Evolutionary conservation across 2,329 filamentous ascomycete species (phyloP), one percentile per base, ranked within the genome.

Genomic region (Talaromyces sp.): DNA sequence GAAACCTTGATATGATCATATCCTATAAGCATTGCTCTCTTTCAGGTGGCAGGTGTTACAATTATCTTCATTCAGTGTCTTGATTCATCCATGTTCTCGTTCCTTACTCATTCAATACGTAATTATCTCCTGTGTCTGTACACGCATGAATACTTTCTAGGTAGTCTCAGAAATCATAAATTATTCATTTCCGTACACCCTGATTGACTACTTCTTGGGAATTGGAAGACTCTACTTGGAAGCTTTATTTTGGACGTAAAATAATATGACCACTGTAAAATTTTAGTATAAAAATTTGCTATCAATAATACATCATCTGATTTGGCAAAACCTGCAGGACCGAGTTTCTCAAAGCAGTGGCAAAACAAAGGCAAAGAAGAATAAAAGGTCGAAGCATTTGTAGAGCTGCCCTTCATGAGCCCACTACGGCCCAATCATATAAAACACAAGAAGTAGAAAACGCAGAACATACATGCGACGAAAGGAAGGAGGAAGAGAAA

Each of bases 1-100:
- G 50, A 70, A 70, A 54, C 68, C 68, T 23, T 70, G 61, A 70
- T 48, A 14, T 6, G 6, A 28, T 25, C 21, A 5, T 39, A 16
- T 14, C 11, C 6, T 28, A 3, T 48, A 39, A 9, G 18, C 16
- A 8, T 8, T 21, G 6, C 14, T n/a, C 14, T n/a, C 14, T 39
- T 2, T 7, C 14, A 16, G 37, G 6, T 16, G 37, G 14, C 16
- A 40, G 6, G 3, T 8, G 37, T 7, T 18, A 3, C 3, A 14
- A 0, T 35, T 35, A 16, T 33, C 35, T 28, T 11, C 16, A 5
- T 40, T n/a, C 37, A 18, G n/a, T 6, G 2, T 44, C 39, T 44
- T 44, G 40, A 4, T 44, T 23, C 40, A 21, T 44, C n/a, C 8
- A 12, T 21, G 18, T 42, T 42, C 6, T 44, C 44, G 23, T 48